phyloP scores from a whole-genome alignment of 2,329 filamentous ascomycete species.

The Lachnellula arida region DNA sequence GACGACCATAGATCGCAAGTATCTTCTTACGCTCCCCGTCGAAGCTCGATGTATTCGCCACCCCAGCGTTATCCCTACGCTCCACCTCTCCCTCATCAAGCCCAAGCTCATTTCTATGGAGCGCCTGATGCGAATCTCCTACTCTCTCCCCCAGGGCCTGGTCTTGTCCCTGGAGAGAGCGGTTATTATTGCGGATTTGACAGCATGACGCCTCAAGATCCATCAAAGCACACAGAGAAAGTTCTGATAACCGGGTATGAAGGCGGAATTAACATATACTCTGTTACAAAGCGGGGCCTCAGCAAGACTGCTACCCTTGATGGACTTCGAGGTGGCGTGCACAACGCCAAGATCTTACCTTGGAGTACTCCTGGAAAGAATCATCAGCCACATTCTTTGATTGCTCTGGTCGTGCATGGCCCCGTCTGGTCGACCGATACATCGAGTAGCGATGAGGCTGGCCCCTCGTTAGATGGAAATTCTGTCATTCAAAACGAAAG shows the following conservation, averaged over 20 bases:
- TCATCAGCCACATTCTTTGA: constrained; percentile 60
- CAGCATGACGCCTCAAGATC: constrained; percentile 44
- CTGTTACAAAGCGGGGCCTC: constrained; percentile 66
- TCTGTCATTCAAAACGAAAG: constrained; percentile 18
- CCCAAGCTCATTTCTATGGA: constrained; percentile 73
- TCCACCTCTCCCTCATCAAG: constrained; percentile 68
- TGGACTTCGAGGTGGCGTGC: constrained; percentile 73
- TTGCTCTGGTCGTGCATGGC: constrained; percentile 78
- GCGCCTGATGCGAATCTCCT: constrained; percentile 66
- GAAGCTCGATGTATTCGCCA: constrained; percentile 51
- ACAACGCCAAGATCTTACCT: constrained; percentile 77
- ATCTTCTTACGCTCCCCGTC: constrained; percentile 37
- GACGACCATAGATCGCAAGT: constrained; percentile 47
- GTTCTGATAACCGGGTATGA: constrained; percentile 75
- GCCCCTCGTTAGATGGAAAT: constrained; percentile 18
- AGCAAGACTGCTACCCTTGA: constrained; percentile 67
- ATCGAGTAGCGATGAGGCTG: constrained; percentile 19
- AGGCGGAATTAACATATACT: constrained; percentile 71
- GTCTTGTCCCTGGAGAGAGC: constrained; percentile 58
- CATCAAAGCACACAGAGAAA: constrained; percentile 44
- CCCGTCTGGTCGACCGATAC: constrained; percentile 47
- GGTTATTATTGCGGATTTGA: constrained; percentile 83
- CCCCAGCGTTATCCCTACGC: constrained; percentile 44
- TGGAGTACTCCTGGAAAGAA: constrained; percentile 55
- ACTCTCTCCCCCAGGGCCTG: constrained; percentile 44